Evolutionary conservation across 2,329 filamentous ascomycete genomes (phyloP), one percentile per base, ranked within the genome.

Genomic region (Cladosporium sp.): DNA sequence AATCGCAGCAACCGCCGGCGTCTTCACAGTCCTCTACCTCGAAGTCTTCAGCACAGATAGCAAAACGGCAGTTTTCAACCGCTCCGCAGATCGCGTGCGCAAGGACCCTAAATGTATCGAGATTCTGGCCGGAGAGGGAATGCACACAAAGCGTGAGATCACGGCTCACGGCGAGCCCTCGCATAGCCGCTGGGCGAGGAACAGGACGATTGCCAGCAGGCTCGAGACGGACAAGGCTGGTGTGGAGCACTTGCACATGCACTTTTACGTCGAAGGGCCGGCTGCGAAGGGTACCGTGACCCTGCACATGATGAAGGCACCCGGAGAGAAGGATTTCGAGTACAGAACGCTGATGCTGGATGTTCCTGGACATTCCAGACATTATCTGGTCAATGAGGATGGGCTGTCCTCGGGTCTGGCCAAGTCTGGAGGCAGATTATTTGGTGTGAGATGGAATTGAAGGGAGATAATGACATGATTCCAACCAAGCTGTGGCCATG

Each of bases 41-140:
- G 89, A 95, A 55, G 86, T 95, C 38, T 88, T 95, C 67, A 86
- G 86, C 3, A 53, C 86, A 16, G 85, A 91, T 63, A 93, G 88
- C 73, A 91, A 89, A 69, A 92, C 86, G 13, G 80, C 83, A 50
- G 83, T 93, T 65, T 96, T 95, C 77, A 95, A 94, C 71, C 84
- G 86, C 55, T 88, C 88, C 1, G 86, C 94, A 41, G 80, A 87
- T 62, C 82, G 83, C 54, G 83, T 97, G 65, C 88, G 85, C 65
- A 77, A 78, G 46, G 86, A 94, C 62, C 67, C 78, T 0, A 76
- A 80, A 51, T 94, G 88, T 63, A 73, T 83, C 22, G 81, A 85
- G 50, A 66, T 95, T 6, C 78, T 97, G 1, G 90, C 90, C 12
- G 83, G 88, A 13, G 70, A 60, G 7, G 65, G 63, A 15, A 53